These are phyloP conservation scores for Alternaria sp. DNA, from an alignment of 2,329 filamentous ascomycete genomes.

Conservation along the genomic window DNA sequence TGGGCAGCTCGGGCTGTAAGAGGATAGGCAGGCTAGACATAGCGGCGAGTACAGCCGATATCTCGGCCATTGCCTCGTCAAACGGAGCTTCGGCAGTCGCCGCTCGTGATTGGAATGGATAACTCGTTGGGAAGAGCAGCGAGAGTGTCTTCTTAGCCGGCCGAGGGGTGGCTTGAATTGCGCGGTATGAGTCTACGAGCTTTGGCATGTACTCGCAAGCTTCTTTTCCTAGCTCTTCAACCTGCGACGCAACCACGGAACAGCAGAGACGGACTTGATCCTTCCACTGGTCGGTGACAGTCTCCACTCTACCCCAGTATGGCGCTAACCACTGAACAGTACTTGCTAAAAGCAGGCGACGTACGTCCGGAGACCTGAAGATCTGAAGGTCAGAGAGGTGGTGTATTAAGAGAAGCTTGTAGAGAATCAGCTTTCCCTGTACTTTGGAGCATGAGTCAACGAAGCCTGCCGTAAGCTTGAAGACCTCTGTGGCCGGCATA, in stretches of 20 bases:
- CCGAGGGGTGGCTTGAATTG: conserved; percentile 73
- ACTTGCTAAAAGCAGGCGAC: conserved; percentile 76
- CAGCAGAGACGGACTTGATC: conserved; percentile 94
- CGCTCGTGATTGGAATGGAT: conserved; percentile 82
- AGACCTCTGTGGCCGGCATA: conserved; percentile 81
- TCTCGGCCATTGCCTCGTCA: conserved; percentile 87
- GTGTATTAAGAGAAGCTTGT: conserved; percentile 91
- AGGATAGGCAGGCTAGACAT: conserved; percentile 77
- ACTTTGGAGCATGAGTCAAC: conserved; percentile 88
- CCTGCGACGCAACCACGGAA: conserved; percentile 87
- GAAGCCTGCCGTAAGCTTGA: conserved; percentile 91
- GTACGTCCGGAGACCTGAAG: conserved; percentile 80
- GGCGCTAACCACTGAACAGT: conserved; percentile 91
- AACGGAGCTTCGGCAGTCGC: conserved; percentile 70
- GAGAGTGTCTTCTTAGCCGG: conserved; percentile 71
- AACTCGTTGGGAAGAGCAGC: conserved; percentile 86
- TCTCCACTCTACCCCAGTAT: conserved; percentile 82
- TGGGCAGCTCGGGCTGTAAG: conserved; percentile 77
- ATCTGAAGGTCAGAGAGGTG: conserved; percentile 86
- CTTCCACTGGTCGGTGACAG: conserved; percentile 84
- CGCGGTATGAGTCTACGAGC: conserved; percentile 86
- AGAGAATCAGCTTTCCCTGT: conserved; percentile 89
- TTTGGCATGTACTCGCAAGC: conserved; percentile 90
- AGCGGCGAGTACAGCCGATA: conserved; percentile 85
- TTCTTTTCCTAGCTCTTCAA: conserved; percentile 78